Percentiles rank a stretch among this genome's conserved stretches.
phyloP scores from a whole-genome alignment of 1,284 basidiomycete genomes.

The Ceratobasidium papillatum region DNA sequence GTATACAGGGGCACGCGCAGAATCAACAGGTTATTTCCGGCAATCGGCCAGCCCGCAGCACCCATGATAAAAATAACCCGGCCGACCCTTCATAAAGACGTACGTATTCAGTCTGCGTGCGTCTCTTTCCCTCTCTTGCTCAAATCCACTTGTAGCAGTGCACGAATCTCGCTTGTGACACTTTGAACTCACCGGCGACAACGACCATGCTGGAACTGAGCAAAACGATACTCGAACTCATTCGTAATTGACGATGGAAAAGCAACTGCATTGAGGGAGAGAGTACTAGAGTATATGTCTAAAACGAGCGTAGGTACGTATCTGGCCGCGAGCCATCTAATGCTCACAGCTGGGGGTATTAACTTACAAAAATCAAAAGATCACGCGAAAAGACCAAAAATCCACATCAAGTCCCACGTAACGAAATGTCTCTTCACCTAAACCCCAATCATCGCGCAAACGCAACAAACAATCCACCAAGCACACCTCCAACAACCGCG shows the following conservation, averaged over 20 bases:
- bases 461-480: slow-evolving; percentile 36
- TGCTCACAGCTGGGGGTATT: not conserved
- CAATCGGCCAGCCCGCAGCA: not conserved
- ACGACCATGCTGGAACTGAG: too few relatives aligned
- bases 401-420: not conserved
- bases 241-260: not conserved
- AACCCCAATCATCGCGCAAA: slow-evolving; percentile 13
- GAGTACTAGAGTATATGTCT: slow-evolving; percentile 10
- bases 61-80: not conserved
- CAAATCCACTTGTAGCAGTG: too few relatives aligned
- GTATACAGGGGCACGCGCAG: not conserved
- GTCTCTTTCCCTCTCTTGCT: not conserved
- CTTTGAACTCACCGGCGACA: not conserved
- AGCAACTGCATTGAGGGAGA: not conserved
- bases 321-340: not conserved
- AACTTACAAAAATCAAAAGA: slow-evolving; percentile 27
- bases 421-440: slow-evolving; percentile 9
- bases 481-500: slow-evolving; percentile 17
- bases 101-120: not conserved
- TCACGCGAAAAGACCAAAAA: not conserved
- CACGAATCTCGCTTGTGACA: too few relatives aligned
- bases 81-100: not conserved
- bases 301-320: slow-evolving; percentile 35
- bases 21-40: not conserved
- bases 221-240: not conserved